Conservation (phyloP, 2,329 filamentous ascomycete species). For the Penicillium polonicum region DNA sequence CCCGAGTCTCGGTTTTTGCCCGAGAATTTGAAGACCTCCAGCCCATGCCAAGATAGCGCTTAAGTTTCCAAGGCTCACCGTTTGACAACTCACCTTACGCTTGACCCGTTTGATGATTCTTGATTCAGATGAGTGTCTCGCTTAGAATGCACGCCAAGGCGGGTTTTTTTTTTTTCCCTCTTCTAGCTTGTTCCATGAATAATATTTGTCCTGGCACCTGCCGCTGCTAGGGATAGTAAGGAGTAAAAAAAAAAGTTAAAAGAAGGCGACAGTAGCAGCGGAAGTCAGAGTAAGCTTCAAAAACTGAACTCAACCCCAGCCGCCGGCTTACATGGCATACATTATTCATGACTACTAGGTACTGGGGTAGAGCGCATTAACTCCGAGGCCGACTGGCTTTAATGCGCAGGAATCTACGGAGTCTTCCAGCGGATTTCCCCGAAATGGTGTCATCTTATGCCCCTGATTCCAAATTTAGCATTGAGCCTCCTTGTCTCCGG, state of each 20-base stretch:
- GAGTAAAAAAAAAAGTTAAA: not conserved
- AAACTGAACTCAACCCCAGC: not conserved
- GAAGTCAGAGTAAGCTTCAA: not conserved
- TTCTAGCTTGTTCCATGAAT: not conserved
- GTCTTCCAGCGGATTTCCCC: not conserved
- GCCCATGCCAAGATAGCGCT: slow-evolving; percentile 12
- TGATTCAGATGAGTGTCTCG: not conserved
- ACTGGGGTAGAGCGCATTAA: not conserved
- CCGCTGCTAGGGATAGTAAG: too few species aligned
- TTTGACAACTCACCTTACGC: slow-evolving; percentile 1
- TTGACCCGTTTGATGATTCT: not conserved
- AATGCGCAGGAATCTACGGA: not conserved
- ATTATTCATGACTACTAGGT: not conserved
- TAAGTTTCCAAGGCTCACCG: not conserved
- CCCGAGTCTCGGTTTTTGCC: not conserved
- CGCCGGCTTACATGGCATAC: not conserved
- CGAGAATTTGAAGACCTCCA: not conserved
- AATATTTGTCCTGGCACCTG: not conserved
- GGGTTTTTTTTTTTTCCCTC: too few species aligned
- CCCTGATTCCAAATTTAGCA: not conserved
- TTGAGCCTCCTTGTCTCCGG: not conserved
- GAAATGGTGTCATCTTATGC: not conserved
- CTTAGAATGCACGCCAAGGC: not conserved
- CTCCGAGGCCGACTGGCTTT: not conserved
- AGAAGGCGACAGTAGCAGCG: not conserved